Percentiles rank a stretch among this genome's conserved stretches.
Evolutionary conservation across 2,329 filamentous ascomycete genomes (phyloP).

Genomic region (Xylariaceae sp.): DNA sequence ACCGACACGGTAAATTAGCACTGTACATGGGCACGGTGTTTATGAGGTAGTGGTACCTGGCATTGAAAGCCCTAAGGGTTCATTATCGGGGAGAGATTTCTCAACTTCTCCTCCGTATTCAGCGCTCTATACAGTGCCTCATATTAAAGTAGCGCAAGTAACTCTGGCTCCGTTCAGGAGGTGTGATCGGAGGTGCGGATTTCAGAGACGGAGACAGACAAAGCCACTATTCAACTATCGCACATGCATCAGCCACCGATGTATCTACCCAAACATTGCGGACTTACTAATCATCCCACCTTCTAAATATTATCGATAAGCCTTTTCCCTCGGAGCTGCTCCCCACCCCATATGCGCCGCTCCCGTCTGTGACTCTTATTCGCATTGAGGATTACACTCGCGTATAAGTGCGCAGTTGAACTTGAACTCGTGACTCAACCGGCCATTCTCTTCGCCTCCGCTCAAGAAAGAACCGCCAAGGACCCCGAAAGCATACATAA

Average conservation of each 20-base stretch:
- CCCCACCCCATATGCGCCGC: background rate
- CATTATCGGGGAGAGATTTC: no score
- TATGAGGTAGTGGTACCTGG: no score
- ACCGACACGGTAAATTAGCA: no score
- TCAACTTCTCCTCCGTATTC: no score
- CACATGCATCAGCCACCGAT: background rate
- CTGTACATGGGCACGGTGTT: no score
- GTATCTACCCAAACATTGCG: background rate
- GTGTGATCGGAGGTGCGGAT: no score
- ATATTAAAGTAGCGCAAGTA: no score
- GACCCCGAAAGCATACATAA: background rate
- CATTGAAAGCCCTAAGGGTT: no score
- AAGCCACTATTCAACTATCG: background rate
- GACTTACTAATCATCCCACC: background rate
- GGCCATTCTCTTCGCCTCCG: background rate
- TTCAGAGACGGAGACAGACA: no score
- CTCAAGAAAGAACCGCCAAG: background rate
- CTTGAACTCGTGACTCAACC: background rate
- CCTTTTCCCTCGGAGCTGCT: background rate
- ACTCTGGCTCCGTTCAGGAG: no score
- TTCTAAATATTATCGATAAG: conserved; percentile 13
- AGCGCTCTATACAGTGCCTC: no score
- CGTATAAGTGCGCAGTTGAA: background rate
- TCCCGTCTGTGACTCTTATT: conserved; percentile 3
- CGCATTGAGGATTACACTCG: background rate